Evolutionary conservation across 306 rosid genomes (phyloP).

Genomic region (Casuarina cunninghamiana): DNA sequence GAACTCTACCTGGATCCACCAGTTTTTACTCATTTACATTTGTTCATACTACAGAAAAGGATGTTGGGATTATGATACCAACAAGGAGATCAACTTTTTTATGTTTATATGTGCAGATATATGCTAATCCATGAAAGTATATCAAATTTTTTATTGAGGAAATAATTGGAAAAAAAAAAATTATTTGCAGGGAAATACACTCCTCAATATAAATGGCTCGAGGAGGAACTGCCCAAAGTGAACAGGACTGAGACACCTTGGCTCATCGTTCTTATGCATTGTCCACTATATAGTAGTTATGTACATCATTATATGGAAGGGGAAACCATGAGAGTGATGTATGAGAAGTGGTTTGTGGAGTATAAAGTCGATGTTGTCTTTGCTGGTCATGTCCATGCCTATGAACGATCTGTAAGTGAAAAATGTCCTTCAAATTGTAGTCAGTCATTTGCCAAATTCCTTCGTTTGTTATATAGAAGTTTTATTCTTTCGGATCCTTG

Average conservation of each 20-base stretch:
- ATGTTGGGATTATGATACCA: background rate
- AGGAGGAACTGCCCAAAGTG: slow-evolving; percentile 61
- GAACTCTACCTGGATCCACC: background rate
- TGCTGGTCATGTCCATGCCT: slow-evolving; percentile 71
- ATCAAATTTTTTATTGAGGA: background rate
- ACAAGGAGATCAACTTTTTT: background rate
- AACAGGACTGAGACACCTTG: slow-evolving; percentile 83
- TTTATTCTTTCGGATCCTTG: background rate
- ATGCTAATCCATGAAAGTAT: background rate
- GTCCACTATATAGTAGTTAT: slow-evolving; percentile 76
- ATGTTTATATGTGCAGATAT: background rate
- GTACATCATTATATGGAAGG: slow-evolving; percentile 82
- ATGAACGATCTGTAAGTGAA: slow-evolving; percentile 67
- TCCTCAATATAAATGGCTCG: slow-evolving; percentile 82
- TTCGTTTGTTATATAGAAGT: background rate
- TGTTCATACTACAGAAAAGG: background rate
- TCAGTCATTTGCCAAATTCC: background rate
- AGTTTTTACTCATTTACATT: slow-evolving; percentile 4
- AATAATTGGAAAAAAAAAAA: background rate
- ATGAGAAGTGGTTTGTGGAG: slow-evolving; percentile 59
- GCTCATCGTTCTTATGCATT: slow-evolving; percentile 82
- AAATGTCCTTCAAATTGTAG: background rate
- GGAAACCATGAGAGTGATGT: slow-evolving; percentile 61
- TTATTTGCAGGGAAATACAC: slow-evolving; percentile 65
- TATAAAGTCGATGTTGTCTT: slow-evolving; percentile 60